A percentile compares a stretch with the other conserved stretches of the same genome.
phyloP scores from a whole-genome alignment of 2,329 filamentous ascomycete species.

The Fusarium sp. region DNA sequence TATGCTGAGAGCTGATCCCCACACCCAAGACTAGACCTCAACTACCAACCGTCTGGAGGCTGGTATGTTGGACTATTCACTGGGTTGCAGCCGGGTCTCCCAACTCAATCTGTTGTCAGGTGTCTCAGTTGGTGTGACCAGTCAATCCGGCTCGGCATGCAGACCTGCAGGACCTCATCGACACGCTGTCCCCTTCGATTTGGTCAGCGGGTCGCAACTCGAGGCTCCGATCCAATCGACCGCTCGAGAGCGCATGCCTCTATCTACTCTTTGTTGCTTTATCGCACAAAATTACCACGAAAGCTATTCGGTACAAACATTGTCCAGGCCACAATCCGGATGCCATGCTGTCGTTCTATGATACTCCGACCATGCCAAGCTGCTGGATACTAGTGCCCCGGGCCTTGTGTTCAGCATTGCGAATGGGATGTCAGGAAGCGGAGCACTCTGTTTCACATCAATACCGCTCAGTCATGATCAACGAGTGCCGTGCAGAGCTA shows the following conservation, averaged over 20 bases:
- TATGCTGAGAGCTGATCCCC: neutral
- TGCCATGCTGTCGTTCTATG: neutral
- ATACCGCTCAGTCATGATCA: neutral
- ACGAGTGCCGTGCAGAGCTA: neutral
- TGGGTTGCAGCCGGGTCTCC: neutral
- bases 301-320: neutral
- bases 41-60: neutral
- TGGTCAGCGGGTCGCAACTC: neutral
- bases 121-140: slow-evolving; percentile 5
- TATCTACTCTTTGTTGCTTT: neutral
- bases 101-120: slow-evolving; percentile 6
- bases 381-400: neutral
- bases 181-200: slow-evolving; percentile 14
- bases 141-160: neutral
- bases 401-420: neutral
- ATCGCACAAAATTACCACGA: neutral
- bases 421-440: neutral
- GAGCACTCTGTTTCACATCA: neutral
- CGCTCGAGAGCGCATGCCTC: neutral
- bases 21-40: neutral
- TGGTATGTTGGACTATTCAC: neutral
- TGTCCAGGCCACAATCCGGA: neutral
- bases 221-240: neutral
- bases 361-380: neutral
- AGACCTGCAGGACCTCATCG: slow-evolving; percentile 2